Percentiles rank a stretch among this genome's conserved stretches.
Evolutionary conservation across 129 eudicot genomes (phyloP).

Genomic region (Logfia minima): DNA sequence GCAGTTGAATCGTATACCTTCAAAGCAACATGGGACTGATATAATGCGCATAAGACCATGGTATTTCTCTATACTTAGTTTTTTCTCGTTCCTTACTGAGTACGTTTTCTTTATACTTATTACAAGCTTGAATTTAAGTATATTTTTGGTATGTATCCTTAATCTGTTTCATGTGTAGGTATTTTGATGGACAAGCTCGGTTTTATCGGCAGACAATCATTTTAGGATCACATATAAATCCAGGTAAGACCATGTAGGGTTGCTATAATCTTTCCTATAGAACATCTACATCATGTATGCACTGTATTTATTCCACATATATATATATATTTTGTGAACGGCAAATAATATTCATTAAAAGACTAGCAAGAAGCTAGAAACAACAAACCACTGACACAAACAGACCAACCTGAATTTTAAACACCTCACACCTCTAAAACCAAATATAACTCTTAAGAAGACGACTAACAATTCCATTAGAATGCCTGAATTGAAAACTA

Average conservation of each 20-base stretch:
- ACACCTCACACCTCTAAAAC: too few relatives aligned
- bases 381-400: too few relatives aligned
- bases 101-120: constrained; percentile 4
- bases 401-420: too few relatives aligned
- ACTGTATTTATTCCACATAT: background rate
- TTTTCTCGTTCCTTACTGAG: background rate
- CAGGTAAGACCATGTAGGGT: constrained; percentile 52
- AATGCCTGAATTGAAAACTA: too few relatives aligned
- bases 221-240: constrained; percentile 66
- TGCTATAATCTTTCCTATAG: background rate
- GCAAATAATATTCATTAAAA: too few relatives aligned
- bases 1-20: constrained; percentile 68
- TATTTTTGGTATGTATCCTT: constrained; percentile 9
- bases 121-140: background rate
- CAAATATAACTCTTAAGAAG: too few relatives aligned
- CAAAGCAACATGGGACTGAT: constrained; percentile 80
- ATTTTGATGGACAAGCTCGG: constrained; percentile 72
- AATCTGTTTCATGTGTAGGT: constrained; percentile 49
- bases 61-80: constrained; percentile 36
- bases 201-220: constrained; percentile 86
- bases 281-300: background rate
- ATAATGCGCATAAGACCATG: constrained; percentile 94
- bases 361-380: too few relatives aligned
- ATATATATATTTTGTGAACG: too few relatives aligned
- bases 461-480: too few relatives aligned